These are phyloP conservation scores for Aspergillus neoniger DNA, from an alignment of 2,329 filamentous ascomycete species.

Conservation along the genomic window DNA sequence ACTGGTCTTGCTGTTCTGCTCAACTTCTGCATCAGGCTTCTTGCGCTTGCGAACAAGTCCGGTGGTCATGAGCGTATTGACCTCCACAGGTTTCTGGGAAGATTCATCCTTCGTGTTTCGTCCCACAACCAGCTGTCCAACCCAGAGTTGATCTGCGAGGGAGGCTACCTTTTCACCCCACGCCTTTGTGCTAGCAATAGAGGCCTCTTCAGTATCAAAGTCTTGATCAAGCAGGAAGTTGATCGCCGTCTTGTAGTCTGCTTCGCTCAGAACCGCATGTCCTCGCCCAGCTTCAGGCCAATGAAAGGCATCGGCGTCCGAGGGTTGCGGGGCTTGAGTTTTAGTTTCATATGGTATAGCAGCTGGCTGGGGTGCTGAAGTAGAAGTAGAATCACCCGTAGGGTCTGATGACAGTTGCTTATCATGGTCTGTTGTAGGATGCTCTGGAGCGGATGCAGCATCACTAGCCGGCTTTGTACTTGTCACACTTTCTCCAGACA, in stretches of 20 bases:
- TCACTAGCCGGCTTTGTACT: background rate
- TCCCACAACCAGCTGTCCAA: conserved; percentile 40
- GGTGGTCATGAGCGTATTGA: conserved; percentile 31
- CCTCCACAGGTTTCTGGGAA: conserved; percentile 10
- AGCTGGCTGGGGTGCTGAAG: background rate
- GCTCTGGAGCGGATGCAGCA: background rate
- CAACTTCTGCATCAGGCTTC: conserved; percentile 26
- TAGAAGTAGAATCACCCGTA: background rate
- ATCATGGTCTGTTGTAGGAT: background rate
- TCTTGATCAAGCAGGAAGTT: conserved; percentile 46
- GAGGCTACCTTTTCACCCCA: conserved; percentile 47
- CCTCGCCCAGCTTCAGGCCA: conserved; percentile 38
- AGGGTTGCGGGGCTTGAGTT: conserved; percentile 9
- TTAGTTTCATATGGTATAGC: background rate
- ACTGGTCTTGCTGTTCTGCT: conserved; percentile 6
- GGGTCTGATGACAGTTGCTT: background rate
- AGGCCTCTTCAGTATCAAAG: conserved; percentile 42
- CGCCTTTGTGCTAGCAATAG: conserved; percentile 42
- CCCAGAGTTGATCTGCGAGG: conserved; percentile 38
- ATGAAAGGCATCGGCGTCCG: conserved; percentile 31
- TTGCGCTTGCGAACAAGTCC: conserved; percentile 44
- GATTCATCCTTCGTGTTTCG: conserved; percentile 23
- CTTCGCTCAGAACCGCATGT: conserved; percentile 40
- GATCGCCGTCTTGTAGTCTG: conserved; percentile 44
- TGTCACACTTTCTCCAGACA: background rate